phyloP scores from a whole-genome alignment of 2,329 filamentous ascomycete species.

The Hypoxylon sp. region DNA sequence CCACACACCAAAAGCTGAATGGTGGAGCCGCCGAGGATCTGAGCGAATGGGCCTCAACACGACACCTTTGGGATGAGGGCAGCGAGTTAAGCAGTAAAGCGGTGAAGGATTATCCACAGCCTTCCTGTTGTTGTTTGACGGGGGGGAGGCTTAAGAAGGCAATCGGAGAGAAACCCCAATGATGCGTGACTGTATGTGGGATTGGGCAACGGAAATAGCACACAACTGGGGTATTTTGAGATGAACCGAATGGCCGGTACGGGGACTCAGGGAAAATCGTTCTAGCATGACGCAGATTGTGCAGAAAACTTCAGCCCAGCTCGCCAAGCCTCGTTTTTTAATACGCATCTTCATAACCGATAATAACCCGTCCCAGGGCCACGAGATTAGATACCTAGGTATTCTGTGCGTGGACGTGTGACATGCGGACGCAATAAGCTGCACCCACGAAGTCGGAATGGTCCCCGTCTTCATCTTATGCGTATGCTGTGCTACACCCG shows the following conservation, averaged over 20 bases:
- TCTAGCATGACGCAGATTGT: conserved; percentile 50
- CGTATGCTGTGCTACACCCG: conserved; percentile 42
- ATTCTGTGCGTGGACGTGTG: conserved; percentile 27
- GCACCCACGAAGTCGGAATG: conserved; percentile 42
- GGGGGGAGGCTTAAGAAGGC: conserved; percentile 33
- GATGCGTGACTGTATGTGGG: conserved; percentile 39
- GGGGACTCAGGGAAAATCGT: conserved; percentile 30
- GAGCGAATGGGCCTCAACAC: conserved; percentile 47
- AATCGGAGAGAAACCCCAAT: conserved; percentile 36
- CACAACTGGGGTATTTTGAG: conserved; percentile 43
- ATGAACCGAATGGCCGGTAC: conserved; percentile 49
- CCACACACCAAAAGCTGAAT: conserved; percentile 49
- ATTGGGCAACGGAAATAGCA: conserved; percentile 47
- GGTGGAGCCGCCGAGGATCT: conserved; percentile 50
- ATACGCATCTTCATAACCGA: conserved; percentile 32
- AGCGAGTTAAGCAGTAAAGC: conserved; percentile 44
- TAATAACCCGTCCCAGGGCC: conserved; percentile 32
- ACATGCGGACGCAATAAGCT: conserved; percentile 41
- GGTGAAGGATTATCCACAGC: conserved; percentile 51
- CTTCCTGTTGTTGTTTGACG: conserved; percentile 28
- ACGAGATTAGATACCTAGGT: conserved; percentile 31
- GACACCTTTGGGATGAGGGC: conserved; percentile 45
- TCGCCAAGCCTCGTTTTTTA: conserved; percentile 47
- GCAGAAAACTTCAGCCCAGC: conserved; percentile 44
- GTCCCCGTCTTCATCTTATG: conserved; percentile 41